Percentiles rank a stretch among this genome's conserved stretches.
phyloP scores from a whole-genome alignment of 148 eudicot genomes.

The Gaultheria prostrata region DNA sequence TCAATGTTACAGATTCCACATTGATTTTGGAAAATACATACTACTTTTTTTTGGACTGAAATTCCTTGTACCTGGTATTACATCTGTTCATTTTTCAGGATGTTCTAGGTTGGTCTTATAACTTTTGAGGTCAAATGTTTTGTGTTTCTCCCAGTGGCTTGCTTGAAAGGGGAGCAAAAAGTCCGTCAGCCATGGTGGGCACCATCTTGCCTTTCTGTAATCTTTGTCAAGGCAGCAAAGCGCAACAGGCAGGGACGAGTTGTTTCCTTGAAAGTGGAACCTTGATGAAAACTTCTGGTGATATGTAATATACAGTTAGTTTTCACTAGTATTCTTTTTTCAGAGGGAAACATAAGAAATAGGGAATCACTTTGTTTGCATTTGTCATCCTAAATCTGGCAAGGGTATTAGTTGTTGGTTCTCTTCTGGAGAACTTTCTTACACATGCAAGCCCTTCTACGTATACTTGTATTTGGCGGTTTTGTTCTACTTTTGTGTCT shows the following conservation, averaged over 20 bases:
- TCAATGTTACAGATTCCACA: neutral
- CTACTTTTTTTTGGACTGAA: neutral
- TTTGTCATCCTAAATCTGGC: neutral
- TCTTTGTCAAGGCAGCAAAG: conserved; percentile 68
- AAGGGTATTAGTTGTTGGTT: conserved; percentile 6
- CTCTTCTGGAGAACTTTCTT: conserved; percentile 14
- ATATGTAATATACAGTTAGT: conserved; percentile 21
- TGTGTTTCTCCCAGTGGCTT: conserved; percentile 58
- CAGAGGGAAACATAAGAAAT: conserved; percentile 6
- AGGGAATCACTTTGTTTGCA: conserved; percentile 18
- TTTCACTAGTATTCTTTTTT: neutral
- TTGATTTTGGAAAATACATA: neutral
- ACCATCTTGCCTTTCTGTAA: conserved; percentile 73
- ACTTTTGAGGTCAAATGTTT: conserved; percentile 7
- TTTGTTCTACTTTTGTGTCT: neutral
- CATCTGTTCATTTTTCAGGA: no score
- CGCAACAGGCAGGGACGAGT: conserved; percentile 87
- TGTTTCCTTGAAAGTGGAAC: conserved; percentile 92
- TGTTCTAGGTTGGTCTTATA: no score
- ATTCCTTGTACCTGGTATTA: neutral
- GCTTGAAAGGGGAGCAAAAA: conserved; percentile 95
- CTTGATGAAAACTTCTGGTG: conserved; percentile 39
- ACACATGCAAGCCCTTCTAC: neutral
- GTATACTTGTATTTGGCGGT: neutral
- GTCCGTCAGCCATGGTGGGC: conserved; percentile 95